A percentile compares a stretch with the other conserved stretches of the same genome.
Conservation (phyloP, 2,329 filamentous ascomycete species). For the Alternaria brassicae region DNA sequence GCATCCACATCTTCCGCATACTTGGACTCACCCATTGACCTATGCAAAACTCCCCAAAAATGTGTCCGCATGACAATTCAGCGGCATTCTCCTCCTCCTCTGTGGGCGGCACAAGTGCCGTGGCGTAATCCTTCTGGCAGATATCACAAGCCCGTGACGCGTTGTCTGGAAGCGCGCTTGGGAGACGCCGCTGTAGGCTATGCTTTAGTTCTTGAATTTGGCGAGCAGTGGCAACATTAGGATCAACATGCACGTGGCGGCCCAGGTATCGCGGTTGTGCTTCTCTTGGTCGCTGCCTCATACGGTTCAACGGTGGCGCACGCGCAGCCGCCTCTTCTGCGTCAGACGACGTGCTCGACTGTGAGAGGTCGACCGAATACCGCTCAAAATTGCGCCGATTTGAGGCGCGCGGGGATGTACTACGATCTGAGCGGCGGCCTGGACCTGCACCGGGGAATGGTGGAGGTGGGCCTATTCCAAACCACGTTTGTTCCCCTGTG, state of each 20-base stretch:
- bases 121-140: conserved; percentile 47
- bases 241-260: conserved; percentile 24
- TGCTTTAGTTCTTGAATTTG: conserved; percentile 44
- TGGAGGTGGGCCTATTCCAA: conserved; percentile 22
- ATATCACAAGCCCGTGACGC: conserved; percentile 43
- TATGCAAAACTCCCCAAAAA: conserved; percentile 48
- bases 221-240: conserved; percentile 29
- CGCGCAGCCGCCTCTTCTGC: conserved; percentile 36
- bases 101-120: conserved; percentile 31
- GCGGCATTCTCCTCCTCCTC: conserved; percentile 46
- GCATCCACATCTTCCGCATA: neutral
- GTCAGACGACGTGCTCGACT: conserved; percentile 33
- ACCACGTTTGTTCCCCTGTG: conserved; percentile 12
- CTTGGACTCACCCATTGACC: conserved; percentile 37
- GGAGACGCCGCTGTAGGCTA: conserved; percentile 34
- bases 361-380: conserved; percentile 37
- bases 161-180: conserved; percentile 35
- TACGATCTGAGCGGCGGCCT: conserved; percentile 33
- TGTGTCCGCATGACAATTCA: conserved; percentile 46
- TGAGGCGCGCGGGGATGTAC: conserved; percentile 39
- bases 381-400: conserved; percentile 43
- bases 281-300: conserved; percentile 24
- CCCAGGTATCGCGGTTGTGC: conserved; percentile 22
- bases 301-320: conserved; percentile 26
- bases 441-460: conserved; percentile 18